These are phyloP conservation scores for Celoporthe dispersa DNA, from an alignment of 2,329 filamentous ascomycete species.

Conservation along the genomic window DNA sequence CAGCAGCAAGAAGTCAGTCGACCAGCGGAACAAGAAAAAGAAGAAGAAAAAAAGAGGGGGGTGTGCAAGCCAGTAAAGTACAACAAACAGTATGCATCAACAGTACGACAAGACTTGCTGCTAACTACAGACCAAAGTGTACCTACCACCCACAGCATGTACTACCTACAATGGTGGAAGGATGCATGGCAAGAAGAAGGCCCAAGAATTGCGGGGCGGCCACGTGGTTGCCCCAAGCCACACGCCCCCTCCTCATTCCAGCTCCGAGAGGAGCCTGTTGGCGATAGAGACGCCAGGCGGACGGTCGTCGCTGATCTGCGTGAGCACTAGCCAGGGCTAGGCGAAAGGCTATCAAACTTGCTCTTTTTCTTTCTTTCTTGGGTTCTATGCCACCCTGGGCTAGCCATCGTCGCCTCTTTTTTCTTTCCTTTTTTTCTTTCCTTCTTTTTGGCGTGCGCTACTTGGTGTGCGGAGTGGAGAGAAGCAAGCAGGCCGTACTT, in stretches of 20 bases:
- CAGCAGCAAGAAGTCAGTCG: no score
- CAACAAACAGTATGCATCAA: no score
- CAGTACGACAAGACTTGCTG: no score
- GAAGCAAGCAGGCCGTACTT: neutral
- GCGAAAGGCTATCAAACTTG: neutral
- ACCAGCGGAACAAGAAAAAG: neutral
- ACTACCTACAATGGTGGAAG: neutral
- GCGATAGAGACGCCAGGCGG: neutral
- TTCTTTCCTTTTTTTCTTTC: neutral
- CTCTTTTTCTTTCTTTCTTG: neutral
- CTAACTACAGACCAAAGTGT: no score
- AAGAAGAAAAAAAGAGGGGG: constrained; percentile 5
- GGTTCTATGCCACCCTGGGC: neutral
- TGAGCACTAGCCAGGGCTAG: constrained; percentile 6
- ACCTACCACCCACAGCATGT: constrained; percentile 27
- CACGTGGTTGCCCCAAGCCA: constrained; percentile 30
- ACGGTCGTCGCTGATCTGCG: neutral
- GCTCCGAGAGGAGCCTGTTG: neutral
- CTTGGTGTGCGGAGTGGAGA: neutral
- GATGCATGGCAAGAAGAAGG: neutral
- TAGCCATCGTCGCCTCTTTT: neutral
- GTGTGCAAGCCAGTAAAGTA: no score
- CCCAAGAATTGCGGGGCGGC: constrained; percentile 24
- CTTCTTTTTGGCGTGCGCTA: no score
- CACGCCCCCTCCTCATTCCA: constrained; percentile 18